Conservation (phyloP, 495 filamentous ascomycete species). For the Stereocaulon alpinum region DNA sequence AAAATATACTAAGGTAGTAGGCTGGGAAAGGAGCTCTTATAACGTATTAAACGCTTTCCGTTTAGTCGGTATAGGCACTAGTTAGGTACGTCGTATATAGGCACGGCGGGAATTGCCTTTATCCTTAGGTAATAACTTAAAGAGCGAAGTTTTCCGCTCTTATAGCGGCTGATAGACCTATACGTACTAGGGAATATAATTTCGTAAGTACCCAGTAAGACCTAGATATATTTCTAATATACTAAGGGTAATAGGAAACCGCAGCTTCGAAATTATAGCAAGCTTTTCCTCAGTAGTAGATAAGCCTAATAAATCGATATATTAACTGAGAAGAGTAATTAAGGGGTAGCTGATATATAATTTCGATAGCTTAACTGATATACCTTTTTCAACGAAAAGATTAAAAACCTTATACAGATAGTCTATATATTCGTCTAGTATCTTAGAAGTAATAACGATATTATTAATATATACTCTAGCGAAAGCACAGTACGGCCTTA, state of each 20-base stretch:
- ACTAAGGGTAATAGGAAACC: background rate
- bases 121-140: background rate
- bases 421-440: background rate
- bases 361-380: no score
- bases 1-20: no score
- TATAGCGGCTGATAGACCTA: background rate
- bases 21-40: background rate
- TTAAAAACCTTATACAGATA: background rate
- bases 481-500: background rate
- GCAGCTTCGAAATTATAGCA: background rate
- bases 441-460: background rate
- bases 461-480: background rate
- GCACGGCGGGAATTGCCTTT: no score
- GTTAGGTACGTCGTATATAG: no score
- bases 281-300: background rate
- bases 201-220: background rate
- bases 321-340: background rate
- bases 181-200: no score
- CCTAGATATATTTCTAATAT: background rate
- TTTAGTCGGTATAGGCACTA: no score
- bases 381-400: background rate
- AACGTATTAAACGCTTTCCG: no score
- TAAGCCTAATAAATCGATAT: background rate
- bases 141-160: background rate
- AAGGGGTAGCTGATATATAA: no score